phyloP scores from a whole-genome alignment of 108 stramenopile genomes.

The Chaetoceros muelleri region DNA sequence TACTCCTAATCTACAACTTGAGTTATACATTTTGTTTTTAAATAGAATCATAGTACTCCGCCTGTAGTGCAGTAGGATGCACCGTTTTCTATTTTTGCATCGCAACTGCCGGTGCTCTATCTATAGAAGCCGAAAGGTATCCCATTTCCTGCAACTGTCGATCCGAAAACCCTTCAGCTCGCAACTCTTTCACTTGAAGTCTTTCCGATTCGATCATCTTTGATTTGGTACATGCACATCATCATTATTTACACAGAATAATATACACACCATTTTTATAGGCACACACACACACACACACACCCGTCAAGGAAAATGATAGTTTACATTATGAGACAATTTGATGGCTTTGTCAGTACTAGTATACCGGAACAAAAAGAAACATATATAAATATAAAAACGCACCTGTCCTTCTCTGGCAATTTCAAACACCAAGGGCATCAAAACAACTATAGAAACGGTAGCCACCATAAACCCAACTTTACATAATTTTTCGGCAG shows the following conservation, averaged over 20 bases:
- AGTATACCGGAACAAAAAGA: neutral
- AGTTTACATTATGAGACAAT: too few species aligned
- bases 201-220: constrained; percentile 79
- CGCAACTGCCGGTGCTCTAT: neutral
- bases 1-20: too few species aligned
- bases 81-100: neutral
- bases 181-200: constrained; percentile 63
- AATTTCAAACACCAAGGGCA: constrained; percentile 86
- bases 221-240: too few species aligned
- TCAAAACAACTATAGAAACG: constrained; percentile 68
- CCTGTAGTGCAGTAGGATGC: neutral
- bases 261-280: neutral
- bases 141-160: constrained; percentile 82
- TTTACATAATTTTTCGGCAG: constrained; percentile 41
- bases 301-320: too few species aligned
- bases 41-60: neutral
- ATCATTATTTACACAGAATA: neutral
- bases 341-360: neutral
- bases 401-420: constrained; percentile 76
- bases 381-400: neutral
- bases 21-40: neutral
- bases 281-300: neutral
- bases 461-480: constrained; percentile 67
- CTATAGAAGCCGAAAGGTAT: constrained; percentile 40
- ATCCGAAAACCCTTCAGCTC: constrained; percentile 74